Evolutionary conservation across 2,329 filamentous ascomycete genomes (phyloP).

Genomic region (Fusarium incarnatum): DNA sequence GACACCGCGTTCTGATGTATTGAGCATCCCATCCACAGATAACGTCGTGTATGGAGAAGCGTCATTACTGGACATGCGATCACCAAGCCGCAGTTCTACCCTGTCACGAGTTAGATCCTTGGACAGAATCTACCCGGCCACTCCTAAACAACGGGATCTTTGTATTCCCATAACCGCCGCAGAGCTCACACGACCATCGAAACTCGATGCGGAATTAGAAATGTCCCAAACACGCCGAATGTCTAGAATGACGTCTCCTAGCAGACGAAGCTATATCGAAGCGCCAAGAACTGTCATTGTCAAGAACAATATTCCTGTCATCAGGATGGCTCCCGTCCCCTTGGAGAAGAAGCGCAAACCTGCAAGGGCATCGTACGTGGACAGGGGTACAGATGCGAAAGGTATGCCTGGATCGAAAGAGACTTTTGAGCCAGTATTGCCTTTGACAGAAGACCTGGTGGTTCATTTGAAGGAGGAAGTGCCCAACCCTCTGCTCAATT

Average conservation of each 20-base stretch:
- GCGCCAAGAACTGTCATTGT: slow-evolving; percentile 50
- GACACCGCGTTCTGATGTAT: slow-evolving; percentile 51
- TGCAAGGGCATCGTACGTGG: slow-evolving; percentile 50
- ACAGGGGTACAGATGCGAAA: slow-evolving; percentile 55
- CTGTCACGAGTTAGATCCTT: slow-evolving; percentile 54
- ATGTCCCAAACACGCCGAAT: slow-evolving; percentile 34
- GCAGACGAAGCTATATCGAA: slow-evolving; percentile 44
- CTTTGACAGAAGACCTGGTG: slow-evolving; percentile 67
- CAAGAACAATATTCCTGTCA: slow-evolving; percentile 44
- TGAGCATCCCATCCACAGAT: slow-evolving; percentile 52
- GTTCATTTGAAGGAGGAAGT: slow-evolving; percentile 63
- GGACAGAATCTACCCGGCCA: slow-evolving; percentile 50
- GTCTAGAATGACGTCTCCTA: slow-evolving; percentile 45
- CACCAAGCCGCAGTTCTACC: slow-evolving; percentile 41
- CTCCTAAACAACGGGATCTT: slow-evolving; percentile 50
- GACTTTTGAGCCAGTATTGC: slow-evolving; percentile 59
- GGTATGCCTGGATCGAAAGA: slow-evolving; percentile 39
- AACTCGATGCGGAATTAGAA: slow-evolving; percentile 19
- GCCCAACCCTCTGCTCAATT: slow-evolving; percentile 57
- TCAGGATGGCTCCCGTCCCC: slow-evolving; percentile 49
- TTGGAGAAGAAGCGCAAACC: slow-evolving; percentile 45
- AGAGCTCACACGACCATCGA: slow-evolving; percentile 36
- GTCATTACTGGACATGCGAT: slow-evolving; percentile 53
- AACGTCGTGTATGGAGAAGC: slow-evolving; percentile 56
- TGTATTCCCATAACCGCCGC: slow-evolving; percentile 42